A percentile compares a stretch with the other conserved stretches of the same genome.
phyloP scores from a whole-genome alignment of 2,329 filamentous ascomycete genomes.

The Arthrobotrys iridis region DNA sequence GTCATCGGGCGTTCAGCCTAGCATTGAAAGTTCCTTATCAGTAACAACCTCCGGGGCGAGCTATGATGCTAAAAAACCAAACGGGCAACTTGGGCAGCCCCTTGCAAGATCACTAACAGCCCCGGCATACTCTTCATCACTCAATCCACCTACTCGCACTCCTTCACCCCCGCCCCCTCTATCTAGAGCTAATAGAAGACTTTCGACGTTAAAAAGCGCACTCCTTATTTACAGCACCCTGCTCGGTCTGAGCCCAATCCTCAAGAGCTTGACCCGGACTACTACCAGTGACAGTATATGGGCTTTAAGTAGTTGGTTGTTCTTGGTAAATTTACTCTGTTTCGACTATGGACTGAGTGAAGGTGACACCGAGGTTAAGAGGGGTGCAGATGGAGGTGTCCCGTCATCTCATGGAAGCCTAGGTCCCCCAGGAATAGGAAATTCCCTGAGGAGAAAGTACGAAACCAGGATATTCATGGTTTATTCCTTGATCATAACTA shows the following conservation, averaged over 20 bases:
- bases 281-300: slow-evolving; percentile 96
- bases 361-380: slow-evolving; percentile 39
- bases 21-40: background rate
- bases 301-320: slow-evolving; percentile 92
- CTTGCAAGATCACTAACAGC: slow-evolving; percentile 56
- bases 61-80: background rate
- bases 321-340: slow-evolving; percentile 96
- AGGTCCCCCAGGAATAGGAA: slow-evolving; percentile 60
- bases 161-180: slow-evolving; percentile 65
- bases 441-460: slow-evolving; percentile 66
- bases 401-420: slow-evolving; percentile 14
- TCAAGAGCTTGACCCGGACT: slow-evolving; percentile 93
- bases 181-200: slow-evolving; percentile 67
- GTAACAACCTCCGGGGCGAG: background rate
- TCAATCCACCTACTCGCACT: slow-evolving; percentile 60
- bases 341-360: slow-evolving; percentile 80
- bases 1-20: background rate
- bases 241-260: slow-evolving; percentile 89
- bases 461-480: slow-evolving; percentile 66
- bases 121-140: slow-evolving; percentile 60
- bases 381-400: slow-evolving; percentile 20
- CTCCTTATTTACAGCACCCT: slow-evolving; percentile 92
- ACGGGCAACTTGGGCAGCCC: background rate
- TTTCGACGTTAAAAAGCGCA: slow-evolving; percentile 90
- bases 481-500: background rate